Base-by-base conservation (phyloP, 148 eudicot species). In the Pharnaceum exiguum region DNA sequence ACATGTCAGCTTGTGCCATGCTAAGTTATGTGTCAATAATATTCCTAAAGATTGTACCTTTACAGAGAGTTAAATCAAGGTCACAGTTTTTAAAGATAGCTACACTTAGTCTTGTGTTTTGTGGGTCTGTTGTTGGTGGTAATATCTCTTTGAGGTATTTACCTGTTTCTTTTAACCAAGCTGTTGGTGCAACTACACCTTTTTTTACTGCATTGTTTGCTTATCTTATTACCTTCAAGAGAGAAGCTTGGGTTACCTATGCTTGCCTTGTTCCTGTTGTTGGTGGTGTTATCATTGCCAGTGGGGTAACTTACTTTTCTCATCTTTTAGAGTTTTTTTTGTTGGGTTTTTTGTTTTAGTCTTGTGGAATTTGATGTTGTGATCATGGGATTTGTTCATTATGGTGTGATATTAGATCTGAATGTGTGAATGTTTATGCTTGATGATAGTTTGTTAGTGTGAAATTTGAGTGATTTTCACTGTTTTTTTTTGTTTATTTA, bases 111-210 rank as follows among this genome's bases (percentile, higher is more conserved):
- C 19, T 85, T 29, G 96, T 91, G 5, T 91, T 91, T 49, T 91
- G 98, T 74, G 90, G 67, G 59, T 91, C 98, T 12, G 95, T 90
- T 51, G 97, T 90, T n/a, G 95, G 95, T 47, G 97, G 97, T 1
- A 90, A 90, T 54, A 67, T 88, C 21, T 91, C 98, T 0, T 65
- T 91, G 2, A 75, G 80, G 43, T 91, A 73, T 35, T 58, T 91
- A 2, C 94, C 96, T 21, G 98, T 91, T 27, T 85, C 95, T 0
- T 91, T 91, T 59, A 91, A 91, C 75, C 98, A 91, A 71, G 98
- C 98, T 43, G 90, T 91, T 2, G 98, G 98, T 49, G 98, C 98
- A 4, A 91, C 98, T 19, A 91, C 98, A n/a, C 98, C 98, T 19
- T 91, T 91, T 51, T 91, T 91, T 57, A 91, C 98, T 2, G 96